phyloP scores from a whole-genome alignment of 176 grass and related monocot genomes.

The Juncus effusus region DNA sequence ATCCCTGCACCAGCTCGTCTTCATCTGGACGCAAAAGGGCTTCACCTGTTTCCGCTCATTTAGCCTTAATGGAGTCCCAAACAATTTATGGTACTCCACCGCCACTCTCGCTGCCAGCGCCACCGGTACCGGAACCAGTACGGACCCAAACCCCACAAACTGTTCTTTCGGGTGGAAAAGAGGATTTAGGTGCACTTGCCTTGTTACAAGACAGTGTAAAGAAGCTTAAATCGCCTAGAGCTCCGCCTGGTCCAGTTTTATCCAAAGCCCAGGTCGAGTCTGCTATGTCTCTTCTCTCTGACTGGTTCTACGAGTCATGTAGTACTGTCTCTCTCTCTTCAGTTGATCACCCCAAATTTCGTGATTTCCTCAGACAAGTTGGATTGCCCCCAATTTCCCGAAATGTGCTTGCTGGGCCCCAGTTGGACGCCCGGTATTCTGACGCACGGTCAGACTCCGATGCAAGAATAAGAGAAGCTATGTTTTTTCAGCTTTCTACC shows the following conservation, averaged over 20 bases:
- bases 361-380: constrained; percentile 57
- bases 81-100: constrained; percentile 27
- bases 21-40: constrained; percentile 42
- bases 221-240: constrained; percentile 64
- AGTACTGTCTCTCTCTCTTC: constrained; percentile 51
- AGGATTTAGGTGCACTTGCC: constrained; percentile 54
- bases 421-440: constrained; percentile 52
- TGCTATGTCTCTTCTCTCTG: constrained; percentile 54
- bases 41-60: constrained; percentile 42
- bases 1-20: constrained; percentile 26
- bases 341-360: constrained; percentile 64
- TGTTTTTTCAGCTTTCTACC: constrained; percentile 79
- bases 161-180: constrained; percentile 67
- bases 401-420: constrained; percentile 41
- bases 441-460: constrained; percentile 45
- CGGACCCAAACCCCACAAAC: constrained; percentile 17
- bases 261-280: constrained; percentile 60
- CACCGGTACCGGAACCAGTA: background rate
- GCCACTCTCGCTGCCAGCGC: constrained; percentile 11
- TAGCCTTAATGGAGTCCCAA: constrained; percentile 49
- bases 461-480: constrained; percentile 67
- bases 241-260: constrained; percentile 47
- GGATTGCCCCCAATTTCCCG: constrained; percentile 49
- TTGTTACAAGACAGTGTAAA: constrained; percentile 78
- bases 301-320: constrained; percentile 78